Evolutionary conservation across 129 eudicot genomes (phyloP), one percentile per base, ranked within the genome.

Genomic region (Pittosporum tobira): DNA sequence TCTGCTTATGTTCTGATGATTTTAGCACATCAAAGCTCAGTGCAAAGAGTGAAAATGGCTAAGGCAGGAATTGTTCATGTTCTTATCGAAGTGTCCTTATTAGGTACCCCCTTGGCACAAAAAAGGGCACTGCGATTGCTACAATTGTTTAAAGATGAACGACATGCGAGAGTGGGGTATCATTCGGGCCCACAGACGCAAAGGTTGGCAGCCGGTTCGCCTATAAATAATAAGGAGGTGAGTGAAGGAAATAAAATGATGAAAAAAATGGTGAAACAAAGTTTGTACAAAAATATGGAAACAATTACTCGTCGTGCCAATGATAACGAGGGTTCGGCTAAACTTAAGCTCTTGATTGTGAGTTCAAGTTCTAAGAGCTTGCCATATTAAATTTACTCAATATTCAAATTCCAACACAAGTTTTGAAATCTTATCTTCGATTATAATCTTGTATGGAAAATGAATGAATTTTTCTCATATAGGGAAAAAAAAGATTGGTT

Each of bases 331-430:
- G 76, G 68, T 51, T 63, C 75, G 51, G 63, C 89, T 24, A 85
- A 81, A 57, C 70, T 83, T 3, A 93, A 84, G 77, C 64, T 81
- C n/a, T 81, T 93, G 79, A 82, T 72, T 5, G 51, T 84, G 59
- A 87, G 96, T 75, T 83, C 99, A 19, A 93, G 99, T 75, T 93
- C 96, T 67, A 87, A 87, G 80, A 93, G 99, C 74, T 81, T 93
- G 67, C 99, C 96, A 45, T 87, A 87, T 58, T 88, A 79, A 56
- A 6, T 30, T 28, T n/a, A n/a, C 7, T 54, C 25, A 18, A 28
- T 29, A 16, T 26, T n/a, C 1, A 30, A 36, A n/a, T 18, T 31
- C 15, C 43, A 19, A 56, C 7, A 15, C 7, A 14, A n/a, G n/a
- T n/a, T n/a, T n/a, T n/a, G n/a, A n/a, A 7, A n/a, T 38, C 19